Evolutionary conservation across 768 basidiomycete species (phyloP).

Genomic region (Phylloporus sp.): DNA sequence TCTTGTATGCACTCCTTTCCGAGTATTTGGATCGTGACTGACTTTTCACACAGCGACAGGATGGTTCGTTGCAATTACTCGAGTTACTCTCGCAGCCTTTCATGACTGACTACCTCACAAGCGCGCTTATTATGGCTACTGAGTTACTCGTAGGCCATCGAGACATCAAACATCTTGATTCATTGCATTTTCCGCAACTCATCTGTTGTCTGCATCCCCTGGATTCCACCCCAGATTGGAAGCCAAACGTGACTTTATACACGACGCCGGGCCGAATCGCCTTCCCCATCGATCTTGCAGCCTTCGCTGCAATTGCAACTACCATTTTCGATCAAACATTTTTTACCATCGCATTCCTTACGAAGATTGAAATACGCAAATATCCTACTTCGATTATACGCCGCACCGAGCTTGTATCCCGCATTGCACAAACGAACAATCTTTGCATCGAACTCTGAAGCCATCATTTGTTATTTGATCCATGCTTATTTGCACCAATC

Average conservation of each 20-base stretch:
- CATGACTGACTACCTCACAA: slow-evolving; percentile 25
- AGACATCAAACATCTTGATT: slow-evolving; percentile 27
- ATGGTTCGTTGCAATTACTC: slow-evolving; percentile 39
- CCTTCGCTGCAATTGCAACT: slow-evolving; percentile 11
- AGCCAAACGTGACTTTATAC: slow-evolving; percentile 24
- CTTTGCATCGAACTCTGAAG: slow-evolving; percentile 32
- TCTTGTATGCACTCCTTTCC: slow-evolving; percentile 48
- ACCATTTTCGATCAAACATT: slow-evolving; percentile 25
- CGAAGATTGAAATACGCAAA: slow-evolving; percentile 25
- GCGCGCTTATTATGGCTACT: slow-evolving; percentile 67
- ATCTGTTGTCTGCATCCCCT: slow-evolving; percentile 17
- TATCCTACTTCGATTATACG: slow-evolving; percentile 20
- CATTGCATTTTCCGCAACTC: slow-evolving; percentile 23
- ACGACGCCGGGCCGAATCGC: slow-evolving; percentile 20
- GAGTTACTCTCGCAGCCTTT: not conserved
- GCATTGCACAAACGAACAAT: slow-evolving; percentile 28
- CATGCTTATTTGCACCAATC: slow-evolving; percentile 35
- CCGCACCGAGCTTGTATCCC: slow-evolving; percentile 19
- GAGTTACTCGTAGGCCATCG: slow-evolving; percentile 12
- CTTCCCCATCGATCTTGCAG: slow-evolving; percentile 31
- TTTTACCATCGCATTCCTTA: slow-evolving; percentile 22
- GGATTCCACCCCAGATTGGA: slow-evolving; percentile 20
- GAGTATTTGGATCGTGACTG: not conserved
- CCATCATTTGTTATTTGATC: slow-evolving; percentile 28
- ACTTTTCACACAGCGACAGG: slow-evolving; percentile 43